Evolutionary conservation across 108 stramenopile species (phyloP).

Genomic region (Pseudonitzschia multiseries): DNA sequence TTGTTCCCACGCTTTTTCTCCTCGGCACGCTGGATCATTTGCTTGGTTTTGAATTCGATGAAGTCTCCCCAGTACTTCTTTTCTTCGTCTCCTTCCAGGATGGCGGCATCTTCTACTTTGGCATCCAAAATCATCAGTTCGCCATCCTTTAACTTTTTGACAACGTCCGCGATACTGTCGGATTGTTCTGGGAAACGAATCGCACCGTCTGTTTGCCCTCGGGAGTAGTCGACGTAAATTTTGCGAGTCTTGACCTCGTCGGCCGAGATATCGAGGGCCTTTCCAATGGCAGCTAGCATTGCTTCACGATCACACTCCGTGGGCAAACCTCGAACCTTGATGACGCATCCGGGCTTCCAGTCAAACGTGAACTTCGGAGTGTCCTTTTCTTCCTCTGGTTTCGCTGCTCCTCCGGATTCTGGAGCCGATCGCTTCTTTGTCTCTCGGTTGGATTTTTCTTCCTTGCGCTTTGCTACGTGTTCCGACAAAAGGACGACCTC

Average conservation of each 20-base stretch:
- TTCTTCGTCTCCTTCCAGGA: conserved; percentile 86
- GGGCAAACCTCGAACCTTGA: conserved; percentile 66
- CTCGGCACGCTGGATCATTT: conserved; percentile 55
- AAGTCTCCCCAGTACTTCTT: conserved; percentile 80
- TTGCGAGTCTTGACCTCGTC: conserved; percentile 69
- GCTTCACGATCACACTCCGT: conserved; percentile 76
- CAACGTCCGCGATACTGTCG: conserved; percentile 55
- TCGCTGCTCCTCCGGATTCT: conserved; percentile 5
- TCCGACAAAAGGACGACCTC: conserved; percentile 40
- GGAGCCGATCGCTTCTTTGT: conserved; percentile 26
- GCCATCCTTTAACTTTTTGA: conserved; percentile 61
- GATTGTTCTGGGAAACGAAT: conserved; percentile 65
- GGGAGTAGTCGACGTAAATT: conserved; percentile 81
- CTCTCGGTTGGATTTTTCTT: conserved; percentile 14
- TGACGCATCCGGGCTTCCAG: conserved; percentile 84
- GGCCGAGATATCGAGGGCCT: conserved; percentile 48
- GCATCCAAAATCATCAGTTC: conserved; percentile 57
- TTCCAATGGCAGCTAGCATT: conserved; percentile 59
- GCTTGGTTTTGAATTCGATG: conserved; percentile 72
- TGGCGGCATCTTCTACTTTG: conserved; percentile 57
- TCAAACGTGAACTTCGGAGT: conserved; percentile 52
- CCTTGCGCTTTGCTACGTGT: conserved; percentile 37
- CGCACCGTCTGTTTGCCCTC: conserved; percentile 68
- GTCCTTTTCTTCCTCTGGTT: conserved; percentile 30
- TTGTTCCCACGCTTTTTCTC: conserved; percentile 39